Conservation (phyloP, 73 alveolate genomes). For the Tetrahymena thermophila region DNA sequence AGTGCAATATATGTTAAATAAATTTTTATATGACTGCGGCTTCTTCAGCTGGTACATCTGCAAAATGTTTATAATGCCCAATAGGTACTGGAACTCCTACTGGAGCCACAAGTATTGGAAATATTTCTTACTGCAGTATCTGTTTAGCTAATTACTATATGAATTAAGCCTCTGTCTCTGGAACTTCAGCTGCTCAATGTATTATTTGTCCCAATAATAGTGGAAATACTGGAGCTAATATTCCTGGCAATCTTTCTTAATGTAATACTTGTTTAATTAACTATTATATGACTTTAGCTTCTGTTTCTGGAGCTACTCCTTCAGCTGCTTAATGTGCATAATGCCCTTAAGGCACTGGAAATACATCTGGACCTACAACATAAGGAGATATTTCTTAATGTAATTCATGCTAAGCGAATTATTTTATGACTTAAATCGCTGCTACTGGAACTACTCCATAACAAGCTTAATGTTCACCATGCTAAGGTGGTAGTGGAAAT, state of each 20-base stretch:
- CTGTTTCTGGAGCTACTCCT: not conserved
- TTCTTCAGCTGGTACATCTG: not conserved
- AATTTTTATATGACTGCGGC: not conserved
- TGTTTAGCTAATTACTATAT: not conserved
- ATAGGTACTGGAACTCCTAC: not conserved
- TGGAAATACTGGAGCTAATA: not conserved
- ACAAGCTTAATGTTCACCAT: not conserved
- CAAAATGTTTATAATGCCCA: not conserved
- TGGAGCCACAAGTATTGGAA: not conserved
- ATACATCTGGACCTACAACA: not conserved
- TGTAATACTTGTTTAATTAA: not conserved
- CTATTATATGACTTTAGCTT: not conserved
- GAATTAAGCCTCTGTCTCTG: not conserved
- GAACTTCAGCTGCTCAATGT: not conserved
- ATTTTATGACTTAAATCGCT: not conserved
- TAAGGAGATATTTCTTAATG: not conserved
- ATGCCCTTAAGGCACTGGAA: not conserved
- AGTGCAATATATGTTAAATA: not conserved
- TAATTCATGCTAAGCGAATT: not conserved
- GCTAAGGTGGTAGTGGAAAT: not conserved
- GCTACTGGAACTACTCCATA: not conserved
- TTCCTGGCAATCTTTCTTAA: not conserved
- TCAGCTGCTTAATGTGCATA: not conserved
- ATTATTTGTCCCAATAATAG: not conserved
- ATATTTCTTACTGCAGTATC: not conserved